Evolutionary conservation across 306 rosid species (phyloP).

Genomic region (Fragaria vesca): DNA sequence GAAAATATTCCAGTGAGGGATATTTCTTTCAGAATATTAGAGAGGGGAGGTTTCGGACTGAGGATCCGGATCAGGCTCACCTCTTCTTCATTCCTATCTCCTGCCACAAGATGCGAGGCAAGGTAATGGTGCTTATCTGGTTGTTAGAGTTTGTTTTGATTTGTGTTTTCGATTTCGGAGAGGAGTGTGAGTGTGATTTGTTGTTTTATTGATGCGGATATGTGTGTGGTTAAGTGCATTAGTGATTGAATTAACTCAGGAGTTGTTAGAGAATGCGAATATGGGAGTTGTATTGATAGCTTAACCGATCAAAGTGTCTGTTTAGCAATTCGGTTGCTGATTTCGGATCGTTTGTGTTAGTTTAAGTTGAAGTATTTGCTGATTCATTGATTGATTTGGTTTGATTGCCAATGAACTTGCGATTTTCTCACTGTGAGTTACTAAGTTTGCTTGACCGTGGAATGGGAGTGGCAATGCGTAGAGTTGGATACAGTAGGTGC

Average conservation of each 20-base stretch:
- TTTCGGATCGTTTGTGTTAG: not conserved
- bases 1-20: constrained; percentile 91
- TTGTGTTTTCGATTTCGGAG: not conserved
- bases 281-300: not conserved
- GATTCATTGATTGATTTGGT: not conserved
- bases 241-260: not conserved
- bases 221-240: not conserved
- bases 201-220: constrained; percentile 21
- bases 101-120: constrained; percentile 97
- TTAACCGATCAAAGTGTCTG: not conserved
- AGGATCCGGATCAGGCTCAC: constrained; percentile 78
- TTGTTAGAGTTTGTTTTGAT: not conserved
- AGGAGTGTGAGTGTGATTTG: not conserved
- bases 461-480: not conserved
- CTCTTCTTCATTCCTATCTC: constrained; percentile 94
- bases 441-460: constrained; percentile 1
- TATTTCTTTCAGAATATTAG: constrained; percentile 90
- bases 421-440: not conserved
- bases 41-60: constrained; percentile 73
- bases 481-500: not conserved
- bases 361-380: not conserved
- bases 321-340: not conserved
- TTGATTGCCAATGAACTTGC: not conserved
- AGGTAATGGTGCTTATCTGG: constrained; percentile 42
- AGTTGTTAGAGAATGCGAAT: not conserved